These are phyloP conservation scores for Sporobolomyces phaffii DNA, from an alignment of 768 basidiomycete species.

Conservation along the genomic window DNA sequence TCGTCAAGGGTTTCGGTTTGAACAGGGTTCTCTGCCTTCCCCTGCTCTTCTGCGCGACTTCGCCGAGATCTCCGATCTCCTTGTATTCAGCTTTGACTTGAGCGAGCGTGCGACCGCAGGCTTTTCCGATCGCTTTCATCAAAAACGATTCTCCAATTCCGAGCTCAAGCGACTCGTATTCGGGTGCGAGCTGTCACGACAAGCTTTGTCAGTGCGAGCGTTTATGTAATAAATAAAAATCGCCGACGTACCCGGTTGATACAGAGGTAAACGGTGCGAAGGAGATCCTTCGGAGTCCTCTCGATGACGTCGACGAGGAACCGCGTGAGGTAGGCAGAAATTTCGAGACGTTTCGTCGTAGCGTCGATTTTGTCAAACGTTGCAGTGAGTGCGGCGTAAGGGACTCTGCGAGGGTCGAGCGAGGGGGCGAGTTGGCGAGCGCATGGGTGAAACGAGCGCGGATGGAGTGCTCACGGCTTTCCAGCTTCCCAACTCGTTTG, in stretches of 20 bases:
- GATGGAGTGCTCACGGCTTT: constrained; percentile 21
- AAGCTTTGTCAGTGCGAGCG: too few species aligned
- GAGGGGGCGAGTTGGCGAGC: background rate
- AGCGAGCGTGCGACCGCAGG: constrained; percentile 77
- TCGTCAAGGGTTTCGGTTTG: constrained; percentile 83
- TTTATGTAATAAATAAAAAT: too few species aligned
- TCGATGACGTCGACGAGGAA: constrained; percentile 86
- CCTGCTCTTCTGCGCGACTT: constrained; percentile 79
- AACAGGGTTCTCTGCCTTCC: constrained; percentile 75
- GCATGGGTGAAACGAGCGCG: background rate
- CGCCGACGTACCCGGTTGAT: constrained; percentile 72
- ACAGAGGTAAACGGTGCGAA: constrained; percentile 88
- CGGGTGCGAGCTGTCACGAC: constrained; percentile 90
- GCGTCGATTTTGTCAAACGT: constrained; percentile 82
- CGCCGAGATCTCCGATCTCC: constrained; percentile 88
- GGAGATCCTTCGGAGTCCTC: constrained; percentile 68
- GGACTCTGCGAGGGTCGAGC: constrained; percentile 57
- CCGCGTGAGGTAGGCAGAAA: constrained; percentile 76
- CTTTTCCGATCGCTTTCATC: constrained; percentile 89
- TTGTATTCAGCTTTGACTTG: constrained; percentile 86
- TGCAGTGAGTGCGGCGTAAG: constrained; percentile 85
- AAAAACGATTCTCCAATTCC: constrained; percentile 93
- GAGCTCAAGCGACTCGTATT: constrained; percentile 88
- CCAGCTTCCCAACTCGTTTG: constrained; percentile 27
- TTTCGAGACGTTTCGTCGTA: constrained; percentile 92